These are phyloP conservation scores for Populus euphratica DNA, from an alignment of 345 rosid species.

Conservation along the genomic window DNA sequence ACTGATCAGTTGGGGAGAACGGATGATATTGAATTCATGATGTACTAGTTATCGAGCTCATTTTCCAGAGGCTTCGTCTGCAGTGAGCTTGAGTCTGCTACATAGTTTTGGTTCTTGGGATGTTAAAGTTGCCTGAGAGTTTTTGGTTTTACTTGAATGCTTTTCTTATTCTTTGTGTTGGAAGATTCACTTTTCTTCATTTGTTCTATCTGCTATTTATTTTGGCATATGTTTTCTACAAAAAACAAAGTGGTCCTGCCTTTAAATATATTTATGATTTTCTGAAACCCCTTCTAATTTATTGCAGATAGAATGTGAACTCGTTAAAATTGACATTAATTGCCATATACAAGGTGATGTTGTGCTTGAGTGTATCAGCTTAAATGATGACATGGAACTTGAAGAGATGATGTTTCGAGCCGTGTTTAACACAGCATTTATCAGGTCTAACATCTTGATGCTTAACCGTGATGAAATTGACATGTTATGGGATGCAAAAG, in stretches of 20 bases:
- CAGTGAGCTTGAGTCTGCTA: background rate
- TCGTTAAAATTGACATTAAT: constrained; percentile 83
- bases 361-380: constrained; percentile 81
- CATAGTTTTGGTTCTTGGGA: background rate
- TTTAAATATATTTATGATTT: background rate
- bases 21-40: background rate
- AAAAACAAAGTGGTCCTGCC: background rate
- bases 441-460: constrained; percentile 91
- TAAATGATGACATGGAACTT: constrained; percentile 65
- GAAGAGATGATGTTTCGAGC: constrained; percentile 80
- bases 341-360: constrained; percentile 88
- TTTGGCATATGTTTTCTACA: background rate
- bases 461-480: constrained; percentile 89
- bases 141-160: constrained; percentile 1
- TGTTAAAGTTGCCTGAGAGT: background rate
- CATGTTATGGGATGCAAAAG: constrained; percentile 75
- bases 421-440: constrained; percentile 90
- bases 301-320: constrained; percentile 76
- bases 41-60: background rate
- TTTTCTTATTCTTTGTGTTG: background rate
- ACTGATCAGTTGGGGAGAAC: background rate
- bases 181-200: background rate
- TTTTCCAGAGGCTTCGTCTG: background rate
- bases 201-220: background rate
- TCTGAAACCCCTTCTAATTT: constrained; percentile 9